These are phyloP conservation scores for Diaporthe caulivora DNA, from an alignment of 2,329 filamentous ascomycete species.

Conservation along the genomic window DNA sequence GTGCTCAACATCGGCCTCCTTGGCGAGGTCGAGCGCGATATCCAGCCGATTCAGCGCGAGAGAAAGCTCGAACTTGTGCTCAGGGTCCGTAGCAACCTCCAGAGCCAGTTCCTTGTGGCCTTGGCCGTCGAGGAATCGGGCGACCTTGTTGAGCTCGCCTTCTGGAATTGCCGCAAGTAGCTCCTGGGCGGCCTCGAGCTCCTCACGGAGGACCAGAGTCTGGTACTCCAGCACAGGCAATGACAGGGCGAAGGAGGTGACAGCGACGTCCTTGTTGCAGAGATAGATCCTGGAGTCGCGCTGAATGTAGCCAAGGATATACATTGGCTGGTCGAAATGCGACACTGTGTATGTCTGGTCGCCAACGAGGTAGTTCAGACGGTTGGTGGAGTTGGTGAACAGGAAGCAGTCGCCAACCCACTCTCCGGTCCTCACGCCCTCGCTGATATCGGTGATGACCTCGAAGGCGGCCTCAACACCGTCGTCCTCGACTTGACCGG, in stretches of 20 bases:
- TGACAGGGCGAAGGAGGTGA: slow-evolving; percentile 91
- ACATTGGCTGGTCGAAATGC: slow-evolving; percentile 96
- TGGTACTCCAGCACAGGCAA: slow-evolving; percentile 96
- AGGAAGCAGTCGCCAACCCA: slow-evolving; percentile 99
- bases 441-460: slow-evolving; percentile 94
- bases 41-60: slow-evolving; percentile 85
- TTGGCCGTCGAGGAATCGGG: slow-evolving; percentile 95
- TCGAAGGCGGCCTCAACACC: slow-evolving; percentile 97
- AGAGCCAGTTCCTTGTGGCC: slow-evolving; percentile 96
- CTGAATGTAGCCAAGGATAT: slow-evolving; percentile 94
- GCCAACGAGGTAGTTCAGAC: slow-evolving; percentile 96
- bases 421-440: slow-evolving; percentile 92
- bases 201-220: slow-evolving; percentile 91
- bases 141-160: slow-evolving; percentile 98
- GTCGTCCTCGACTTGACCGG: slow-evolving; percentile 86
- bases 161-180: slow-evolving; percentile 85
- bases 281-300: slow-evolving; percentile 96
- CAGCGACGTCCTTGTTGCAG: slow-evolving; percentile 93
- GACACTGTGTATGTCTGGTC: slow-evolving; percentile 98
- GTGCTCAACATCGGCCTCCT: slow-evolving; percentile 88
- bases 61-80: slow-evolving; percentile 96
- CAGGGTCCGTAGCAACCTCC: slow-evolving; percentile 92
- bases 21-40: slow-evolving; percentile 86
- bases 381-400: slow-evolving; percentile 97
- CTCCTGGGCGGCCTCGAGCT: slow-evolving; percentile 91